Evolutionary conservation across 2,329 filamentous ascomycete genomes (phyloP).

Genomic region (Paramyrothecium sp.): DNA sequence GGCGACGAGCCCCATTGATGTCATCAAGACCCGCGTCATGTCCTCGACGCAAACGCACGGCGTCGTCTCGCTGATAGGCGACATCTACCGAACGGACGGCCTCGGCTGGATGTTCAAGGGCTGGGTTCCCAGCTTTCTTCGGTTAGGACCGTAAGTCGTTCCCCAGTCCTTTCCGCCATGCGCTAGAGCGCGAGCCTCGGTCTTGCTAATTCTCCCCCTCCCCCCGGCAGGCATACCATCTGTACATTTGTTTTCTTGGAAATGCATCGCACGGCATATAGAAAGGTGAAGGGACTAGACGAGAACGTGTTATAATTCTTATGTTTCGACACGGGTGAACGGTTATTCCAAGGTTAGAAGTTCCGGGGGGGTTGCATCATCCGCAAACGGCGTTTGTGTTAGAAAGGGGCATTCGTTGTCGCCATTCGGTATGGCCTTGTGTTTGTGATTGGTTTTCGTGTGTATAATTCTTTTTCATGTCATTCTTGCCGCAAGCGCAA

Average conservation of each 20-base stretch:
- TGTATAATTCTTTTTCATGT: neutral
- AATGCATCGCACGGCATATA: conserved; percentile 78
- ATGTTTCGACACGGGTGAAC: neutral
- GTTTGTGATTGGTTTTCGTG: neutral
- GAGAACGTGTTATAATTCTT: conserved; percentile 21
- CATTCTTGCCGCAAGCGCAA: too few relatives aligned
- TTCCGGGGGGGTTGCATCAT: neutral
- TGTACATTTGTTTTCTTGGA: conserved; percentile 85
- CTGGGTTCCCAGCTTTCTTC: conserved; percentile 76
- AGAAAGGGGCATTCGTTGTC: neutral
- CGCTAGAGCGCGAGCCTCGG: too few relatives aligned
- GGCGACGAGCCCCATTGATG: conserved; percentile 80
- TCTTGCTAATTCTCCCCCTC: neutral
- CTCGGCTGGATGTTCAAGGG: conserved; percentile 84
- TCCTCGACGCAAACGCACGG: conserved; percentile 53
- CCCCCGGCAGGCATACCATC: conserved; percentile 65
- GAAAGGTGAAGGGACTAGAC: conserved; percentile 44
- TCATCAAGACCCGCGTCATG: conserved; percentile 89
- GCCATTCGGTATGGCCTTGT: neutral
- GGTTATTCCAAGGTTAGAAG: neutral
- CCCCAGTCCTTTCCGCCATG: neutral
- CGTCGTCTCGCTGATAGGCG: conserved; percentile 58
- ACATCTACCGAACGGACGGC: conserved; percentile 71
- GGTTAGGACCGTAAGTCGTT: conserved; percentile 58
- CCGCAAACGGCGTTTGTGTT: neutral